Conservation (phyloP, 305 asterid genomes). For the Solanum hybrid region DNA sequence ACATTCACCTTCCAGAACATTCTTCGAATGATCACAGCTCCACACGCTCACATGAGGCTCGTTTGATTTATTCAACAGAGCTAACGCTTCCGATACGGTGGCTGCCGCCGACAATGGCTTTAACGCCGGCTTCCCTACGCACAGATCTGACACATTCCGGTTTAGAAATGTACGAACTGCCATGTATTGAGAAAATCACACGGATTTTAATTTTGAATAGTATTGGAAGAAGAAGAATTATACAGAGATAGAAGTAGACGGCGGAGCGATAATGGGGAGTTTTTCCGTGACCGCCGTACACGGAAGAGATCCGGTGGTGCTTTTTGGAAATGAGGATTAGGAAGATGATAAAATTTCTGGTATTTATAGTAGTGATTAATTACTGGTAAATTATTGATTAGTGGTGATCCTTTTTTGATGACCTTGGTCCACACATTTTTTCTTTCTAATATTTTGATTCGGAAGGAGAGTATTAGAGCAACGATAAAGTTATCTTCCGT, state of each 20-base stretch:
- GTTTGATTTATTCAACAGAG: constrained; percentile 36
- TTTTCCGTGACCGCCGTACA: not conserved
- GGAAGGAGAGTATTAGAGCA: not conserved
- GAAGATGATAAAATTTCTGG: not conserved
- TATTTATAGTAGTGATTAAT: not conserved
- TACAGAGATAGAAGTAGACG: not conserved
- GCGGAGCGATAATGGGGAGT: not conserved
- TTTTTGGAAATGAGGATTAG: not conserved
- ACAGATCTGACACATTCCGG: constrained; percentile 53
- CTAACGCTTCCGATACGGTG: constrained; percentile 44
- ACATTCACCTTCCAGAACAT: not conserved
- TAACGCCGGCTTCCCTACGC: constrained; percentile 71
- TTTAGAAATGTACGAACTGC: constrained; percentile 45
- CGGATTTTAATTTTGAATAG: not conserved
- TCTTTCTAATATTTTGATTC: not conserved
- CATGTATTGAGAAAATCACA: constrained; percentile 28
- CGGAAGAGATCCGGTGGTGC: not conserved
- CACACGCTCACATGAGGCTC: constrained; percentile 53
- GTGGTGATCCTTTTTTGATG: not conserved
- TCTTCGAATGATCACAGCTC: constrained; percentile 17
- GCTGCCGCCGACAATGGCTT: constrained; percentile 39
- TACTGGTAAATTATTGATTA: not conserved
- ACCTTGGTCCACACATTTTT: not conserved
- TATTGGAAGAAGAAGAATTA: not conserved
- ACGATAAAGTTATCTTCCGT: not conserved